These are phyloP conservation scores for Pterula multifida DNA, from an alignment of 1,284 basidiomycete species.

Conservation along the genomic window DNA sequence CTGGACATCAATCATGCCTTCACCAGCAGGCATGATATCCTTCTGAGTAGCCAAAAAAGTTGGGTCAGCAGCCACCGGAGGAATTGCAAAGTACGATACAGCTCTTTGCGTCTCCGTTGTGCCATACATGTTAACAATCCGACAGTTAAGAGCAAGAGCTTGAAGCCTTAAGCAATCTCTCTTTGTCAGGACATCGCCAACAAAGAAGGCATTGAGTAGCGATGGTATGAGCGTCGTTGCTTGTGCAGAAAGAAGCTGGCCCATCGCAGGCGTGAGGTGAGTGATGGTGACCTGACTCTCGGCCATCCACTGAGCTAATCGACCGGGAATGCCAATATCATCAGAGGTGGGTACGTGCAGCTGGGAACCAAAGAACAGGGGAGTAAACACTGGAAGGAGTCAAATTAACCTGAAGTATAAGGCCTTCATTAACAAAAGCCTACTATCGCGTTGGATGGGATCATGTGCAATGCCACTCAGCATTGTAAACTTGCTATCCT, in stretches of 20 bases:
- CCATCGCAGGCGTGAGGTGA: constrained; percentile 98
- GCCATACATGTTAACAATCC: constrained; percentile 99
- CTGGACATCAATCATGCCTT: constrained; percentile 98
- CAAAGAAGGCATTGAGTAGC: constrained; percentile 91
- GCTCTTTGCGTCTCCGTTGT: constrained; percentile 99
- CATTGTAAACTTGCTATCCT: constrained; percentile 91
- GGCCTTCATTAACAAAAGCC: constrained; percentile 21
- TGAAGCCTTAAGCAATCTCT: constrained; percentile 95
- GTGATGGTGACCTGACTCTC: constrained; percentile 84
- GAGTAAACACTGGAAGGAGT: constrained; percentile 77
- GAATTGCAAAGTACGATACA: constrained; percentile 95
- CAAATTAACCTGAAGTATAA: constrained; percentile 6
- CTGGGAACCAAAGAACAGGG: constrained; percentile 93
- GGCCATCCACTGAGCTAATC: constrained; percentile 98
- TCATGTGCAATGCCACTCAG: constrained; percentile 98
- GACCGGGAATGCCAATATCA: constrained; percentile 94
- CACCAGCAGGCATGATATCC: constrained; percentile 96
- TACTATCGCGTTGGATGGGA: constrained; percentile 97
- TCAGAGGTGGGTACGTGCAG: constrained; percentile 95
- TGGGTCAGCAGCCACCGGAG: constrained; percentile 72
- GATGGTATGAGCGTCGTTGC: constrained; percentile 84
- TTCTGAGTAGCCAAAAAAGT: constrained; percentile 94
- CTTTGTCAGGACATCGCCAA: constrained; percentile 98
- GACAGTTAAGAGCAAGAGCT: constrained; percentile 83
- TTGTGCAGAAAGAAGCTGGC: constrained; percentile 94